Percentiles rank a stretch among this genome's conserved stretches.
Conservation (phyloP, 495 filamentous ascomycete genomes). For the Umbilicaria muhlenbergii region DNA sequence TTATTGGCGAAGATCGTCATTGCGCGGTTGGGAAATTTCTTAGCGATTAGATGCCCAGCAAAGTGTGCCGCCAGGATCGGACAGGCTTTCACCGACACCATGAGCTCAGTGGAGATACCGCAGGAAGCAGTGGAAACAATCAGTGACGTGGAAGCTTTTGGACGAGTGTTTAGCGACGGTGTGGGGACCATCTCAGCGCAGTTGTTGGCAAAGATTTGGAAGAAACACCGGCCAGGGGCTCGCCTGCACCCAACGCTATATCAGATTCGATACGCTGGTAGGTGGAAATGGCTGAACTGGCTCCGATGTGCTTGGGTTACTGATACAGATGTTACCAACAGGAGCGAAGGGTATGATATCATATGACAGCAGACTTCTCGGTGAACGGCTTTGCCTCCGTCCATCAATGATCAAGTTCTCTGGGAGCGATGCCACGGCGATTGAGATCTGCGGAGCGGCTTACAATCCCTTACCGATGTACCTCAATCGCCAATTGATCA, state of each 20-base stretch:
- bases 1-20: conserved; percentile 38
- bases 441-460: conserved; percentile 63
- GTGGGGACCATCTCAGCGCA: conserved; percentile 52
- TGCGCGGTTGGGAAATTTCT: conserved; percentile 47
- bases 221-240: conserved; percentile 22
- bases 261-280: conserved; percentile 54
- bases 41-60: conserved; percentile 45
- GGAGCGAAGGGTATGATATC: conserved; percentile 61
- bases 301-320: conserved; percentile 19
- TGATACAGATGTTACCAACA: conserved; percentile 3
- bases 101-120: conserved; percentile 30
- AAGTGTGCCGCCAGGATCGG: conserved; percentile 70
- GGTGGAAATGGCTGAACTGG: conserved; percentile 45
- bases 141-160: conserved; percentile 24
- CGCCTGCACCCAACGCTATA: conserved; percentile 40
- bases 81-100: conserved; percentile 69
- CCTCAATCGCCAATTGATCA: conserved; percentile 65
- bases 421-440: conserved; percentile 29
- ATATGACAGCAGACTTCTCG: conserved; percentile 41
- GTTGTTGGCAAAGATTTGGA: conserved; percentile 37
- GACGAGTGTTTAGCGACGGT: conserved; percentile 61
- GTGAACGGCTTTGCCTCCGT: conserved; percentile 40
- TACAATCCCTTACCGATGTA: conserved; percentile 48
- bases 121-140: conserved; percentile 19
- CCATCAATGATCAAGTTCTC: conserved; percentile 69